Percentiles rank a stretch among this genome's conserved stretches.
Conservation (phyloP, 495 filamentous ascomycete species). For the Penicillium canariense region DNA sequence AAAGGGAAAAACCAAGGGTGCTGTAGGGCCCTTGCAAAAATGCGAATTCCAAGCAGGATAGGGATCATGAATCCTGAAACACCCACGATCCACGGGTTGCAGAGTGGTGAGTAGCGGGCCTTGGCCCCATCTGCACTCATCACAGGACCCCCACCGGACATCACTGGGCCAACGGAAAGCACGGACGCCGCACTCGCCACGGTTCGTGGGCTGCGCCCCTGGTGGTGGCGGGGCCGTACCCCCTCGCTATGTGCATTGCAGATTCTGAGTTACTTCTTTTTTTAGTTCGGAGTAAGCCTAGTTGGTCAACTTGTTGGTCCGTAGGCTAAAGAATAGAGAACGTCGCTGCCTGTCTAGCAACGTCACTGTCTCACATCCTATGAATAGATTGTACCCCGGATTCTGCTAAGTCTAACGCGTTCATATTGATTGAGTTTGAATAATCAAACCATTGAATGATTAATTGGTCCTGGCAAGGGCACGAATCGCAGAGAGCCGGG, state of each 20-base stretch:
- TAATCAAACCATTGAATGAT: too few species aligned
- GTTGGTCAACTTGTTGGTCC: too few species aligned
- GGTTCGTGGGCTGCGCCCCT: conserved; percentile 2
- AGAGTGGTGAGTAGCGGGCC: background rate
- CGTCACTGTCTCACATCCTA: background rate
- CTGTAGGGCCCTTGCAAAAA: too few species aligned
- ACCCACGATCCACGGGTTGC: conserved; percentile 16
- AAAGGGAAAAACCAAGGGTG: background rate
- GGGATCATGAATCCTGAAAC: background rate
- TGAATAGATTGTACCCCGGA: conserved; percentile 2
- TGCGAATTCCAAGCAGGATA: too few species aligned
- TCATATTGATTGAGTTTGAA: too few species aligned
- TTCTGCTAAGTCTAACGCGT: background rate
- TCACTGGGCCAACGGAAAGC: conserved; percentile 40
- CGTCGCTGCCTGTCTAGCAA: background rate
- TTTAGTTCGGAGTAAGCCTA: conserved; percentile 7
- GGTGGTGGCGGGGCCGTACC: conserved; percentile 5
- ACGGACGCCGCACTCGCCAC: conserved; percentile 5
- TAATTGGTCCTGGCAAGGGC: too few species aligned
- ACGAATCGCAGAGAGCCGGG: too few species aligned
- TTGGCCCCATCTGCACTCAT: background rate
- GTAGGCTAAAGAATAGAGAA: background rate
- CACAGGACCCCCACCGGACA: background rate
- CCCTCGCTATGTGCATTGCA: background rate
- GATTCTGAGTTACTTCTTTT: conserved; percentile 11